Conservation (phyloP, 768 basidiomycete species). For the Pisolithus marmoratus region DNA sequence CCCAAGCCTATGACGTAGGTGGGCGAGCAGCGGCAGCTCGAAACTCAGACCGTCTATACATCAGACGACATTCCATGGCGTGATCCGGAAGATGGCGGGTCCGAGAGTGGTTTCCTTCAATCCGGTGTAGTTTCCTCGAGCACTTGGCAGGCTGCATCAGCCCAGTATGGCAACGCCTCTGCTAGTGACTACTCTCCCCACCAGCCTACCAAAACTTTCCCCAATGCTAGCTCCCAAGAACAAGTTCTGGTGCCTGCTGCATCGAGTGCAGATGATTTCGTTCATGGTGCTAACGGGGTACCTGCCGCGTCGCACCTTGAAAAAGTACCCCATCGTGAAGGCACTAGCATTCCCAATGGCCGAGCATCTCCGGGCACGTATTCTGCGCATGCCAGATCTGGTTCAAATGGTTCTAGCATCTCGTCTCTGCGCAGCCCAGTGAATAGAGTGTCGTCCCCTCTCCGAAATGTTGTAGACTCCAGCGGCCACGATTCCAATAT, state of each 20-base stretch:
- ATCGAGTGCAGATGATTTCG: neutral
- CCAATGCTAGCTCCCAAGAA: neutral
- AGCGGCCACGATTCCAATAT: slow-evolving; percentile 1
- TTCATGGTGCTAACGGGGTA: neutral
- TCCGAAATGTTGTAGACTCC: slow-evolving; percentile 7
- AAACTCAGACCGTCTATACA: slow-evolving; percentile 2
- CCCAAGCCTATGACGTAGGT: neutral
- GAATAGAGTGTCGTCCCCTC: slow-evolving; percentile 10
- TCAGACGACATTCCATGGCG: slow-evolving; percentile 14
- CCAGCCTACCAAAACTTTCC: neutral
- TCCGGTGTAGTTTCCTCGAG: neutral
- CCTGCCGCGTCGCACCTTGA: slow-evolving; percentile 1
- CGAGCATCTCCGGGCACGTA: slow-evolving; percentile 1
- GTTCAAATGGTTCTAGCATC: slow-evolving; percentile 6
- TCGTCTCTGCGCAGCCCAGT: slow-evolving; percentile 9
- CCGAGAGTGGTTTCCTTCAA: neutral
- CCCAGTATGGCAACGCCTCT: neutral
- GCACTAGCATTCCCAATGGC: neutral
- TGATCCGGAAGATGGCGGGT: slow-evolving; percentile 7
- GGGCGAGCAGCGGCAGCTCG: neutral
- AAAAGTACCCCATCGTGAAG: slow-evolving; percentile 4
- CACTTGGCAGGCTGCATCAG: neutral
- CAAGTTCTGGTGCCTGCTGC: neutral
- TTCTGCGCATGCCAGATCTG: slow-evolving; percentile 6
- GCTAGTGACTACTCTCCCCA: neutral